Percentiles rank a stretch among this genome's conserved stretches.
Conservation (phyloP, 352 stramenopile genomes). For the Phytopythium sindhum region DNA sequence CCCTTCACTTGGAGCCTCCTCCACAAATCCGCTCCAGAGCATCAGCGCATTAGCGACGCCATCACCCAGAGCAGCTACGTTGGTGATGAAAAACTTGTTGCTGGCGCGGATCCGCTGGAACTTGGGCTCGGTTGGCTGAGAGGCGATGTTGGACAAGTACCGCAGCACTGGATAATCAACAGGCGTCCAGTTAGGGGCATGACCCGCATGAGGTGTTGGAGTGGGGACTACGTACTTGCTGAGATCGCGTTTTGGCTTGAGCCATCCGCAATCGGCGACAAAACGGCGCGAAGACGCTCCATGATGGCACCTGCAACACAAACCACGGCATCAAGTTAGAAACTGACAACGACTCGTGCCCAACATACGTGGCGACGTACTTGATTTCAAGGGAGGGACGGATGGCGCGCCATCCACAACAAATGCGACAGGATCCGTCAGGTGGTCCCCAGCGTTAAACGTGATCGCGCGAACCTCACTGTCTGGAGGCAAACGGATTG, state of each 20-base stretch:
- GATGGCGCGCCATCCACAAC: slow-evolving; percentile 20
- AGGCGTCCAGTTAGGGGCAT: background rate
- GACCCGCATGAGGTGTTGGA: background rate
- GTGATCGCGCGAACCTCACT: slow-evolving; percentile 58
- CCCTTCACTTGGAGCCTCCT: slow-evolving; percentile 8
- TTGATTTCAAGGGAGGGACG: slow-evolving; percentile 12
- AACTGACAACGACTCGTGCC: background rate
- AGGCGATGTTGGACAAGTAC: slow-evolving; percentile 69
- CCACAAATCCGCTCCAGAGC: slow-evolving; percentile 56
- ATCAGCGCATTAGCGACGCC: slow-evolving; percentile 22
- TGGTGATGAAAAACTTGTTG: slow-evolving; percentile 71
- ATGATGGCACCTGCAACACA: slow-evolving; percentile 17
- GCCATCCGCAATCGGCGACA: slow-evolving; percentile 13
- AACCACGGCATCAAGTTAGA: background rate
- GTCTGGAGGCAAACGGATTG: slow-evolving; percentile 18
- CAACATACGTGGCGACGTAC: slow-evolving; percentile 11
- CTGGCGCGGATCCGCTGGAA: slow-evolving; percentile 69
- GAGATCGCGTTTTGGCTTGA: slow-evolving; percentile 23
- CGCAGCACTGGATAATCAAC: slow-evolving; percentile 28
- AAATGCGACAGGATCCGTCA: slow-evolving; percentile 55
- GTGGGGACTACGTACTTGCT: slow-evolving; percentile 22
- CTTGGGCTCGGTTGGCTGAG: slow-evolving; percentile 47
- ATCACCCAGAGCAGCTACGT: slow-evolving; percentile 29
- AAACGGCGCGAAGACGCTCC: slow-evolving; percentile 15
- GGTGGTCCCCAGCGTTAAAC: slow-evolving; percentile 66